Percentiles rank a stretch among this genome's conserved stretches.
Evolutionary conservation across 345 rosid species (phyloP).

Genomic region (Trapa incisa): DNA sequence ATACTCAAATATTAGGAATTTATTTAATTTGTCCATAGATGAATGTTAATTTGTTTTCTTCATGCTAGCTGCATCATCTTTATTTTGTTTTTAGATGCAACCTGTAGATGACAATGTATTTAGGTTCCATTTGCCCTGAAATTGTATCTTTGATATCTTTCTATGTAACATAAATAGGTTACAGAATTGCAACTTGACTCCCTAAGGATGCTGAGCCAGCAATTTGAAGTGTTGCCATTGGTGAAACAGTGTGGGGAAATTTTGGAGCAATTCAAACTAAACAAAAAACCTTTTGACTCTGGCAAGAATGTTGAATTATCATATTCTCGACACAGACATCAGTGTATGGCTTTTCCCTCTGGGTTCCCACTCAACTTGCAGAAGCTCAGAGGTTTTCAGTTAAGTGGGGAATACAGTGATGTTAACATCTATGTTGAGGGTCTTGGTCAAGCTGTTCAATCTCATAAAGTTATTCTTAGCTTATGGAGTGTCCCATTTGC

Average conservation of each 20-base stretch:
- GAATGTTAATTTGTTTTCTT: neutral
- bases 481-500: slow-evolving; percentile 86
- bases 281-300: slow-evolving; percentile 35
- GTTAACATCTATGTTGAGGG: slow-evolving; percentile 45
- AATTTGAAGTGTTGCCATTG: slow-evolving; percentile 58
- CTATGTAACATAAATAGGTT: slow-evolving; percentile 29
- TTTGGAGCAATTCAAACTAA: slow-evolving; percentile 37
- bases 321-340: slow-evolving; percentile 37
- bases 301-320: slow-evolving; percentile 52
- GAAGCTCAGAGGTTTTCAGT: slow-evolving; percentile 41
- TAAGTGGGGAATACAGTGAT: slow-evolving; percentile 49
- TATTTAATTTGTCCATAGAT: neutral
- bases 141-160: neutral
- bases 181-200: slow-evolving; percentile 56
- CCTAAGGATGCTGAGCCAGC: slow-evolving; percentile 41
- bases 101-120: neutral
- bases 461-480: slow-evolving; percentile 72
- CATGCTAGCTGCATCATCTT: neutral
- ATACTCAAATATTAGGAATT: neutral
- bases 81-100: neutral
- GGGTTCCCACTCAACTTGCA: slow-evolving; percentile 53
- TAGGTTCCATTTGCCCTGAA: neutral
- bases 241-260: slow-evolving; percentile 72
- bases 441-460: slow-evolving; percentile 46
- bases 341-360: slow-evolving; percentile 39